Evolutionary conservation across 192 early-diverging fungal species (phyloP), one percentile per base, ranked within the genome.

Genomic region (Tieghemiomyces parasiticus): DNA sequence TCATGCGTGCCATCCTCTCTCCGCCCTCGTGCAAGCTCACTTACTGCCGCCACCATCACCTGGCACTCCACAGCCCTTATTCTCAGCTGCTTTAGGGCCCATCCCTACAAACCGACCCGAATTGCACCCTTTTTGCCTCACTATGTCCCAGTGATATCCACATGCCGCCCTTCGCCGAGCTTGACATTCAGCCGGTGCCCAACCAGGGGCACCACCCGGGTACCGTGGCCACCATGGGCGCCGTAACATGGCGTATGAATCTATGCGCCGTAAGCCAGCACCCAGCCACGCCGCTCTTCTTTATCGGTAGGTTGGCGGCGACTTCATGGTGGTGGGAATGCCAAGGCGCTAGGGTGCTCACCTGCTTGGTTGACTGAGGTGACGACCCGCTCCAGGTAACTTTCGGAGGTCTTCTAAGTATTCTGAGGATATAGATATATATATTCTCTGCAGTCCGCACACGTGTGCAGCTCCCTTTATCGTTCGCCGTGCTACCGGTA

Each of bases 181-280:
- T n/a, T n/a, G n/a, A n/a, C n/a, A n/a, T n/a, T n/a, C n/a, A n/a
- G n/a, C n/a, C n/a, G n/a, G n/a, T n/a, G n/a, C n/a, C n/a, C n/a
- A n/a, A n/a, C n/a, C n/a, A n/a, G n/a, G n/a, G n/a, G n/a, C n/a
- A n/a, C n/a, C n/a, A n/a, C n/a, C n/a, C n/a, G n/a, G 38, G 38
- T 42, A 6, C 16, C 38, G 8, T 42, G 8, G 38, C 6, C 38
- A 42, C 38, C 38, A 42, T 42, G 38, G 26, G 26, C 2, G 50
- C 50, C 13, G 50, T 52, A 13, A 24, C 50, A 20, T 52, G 50
- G 50, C 50, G 50, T 13, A 52, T 52, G 50, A 52, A 52, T 30
- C 50, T 52, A 28, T 52, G 50, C 26, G 50, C 50, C 30, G 8
- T 52, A 24, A 52, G 50, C 26, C 50, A 52, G 24, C 50, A 52